These are phyloP conservation scores for Amaranthus hypochondriacus DNA, from an alignment of 148 eudicot genomes.

Conservation along the genomic window DNA sequence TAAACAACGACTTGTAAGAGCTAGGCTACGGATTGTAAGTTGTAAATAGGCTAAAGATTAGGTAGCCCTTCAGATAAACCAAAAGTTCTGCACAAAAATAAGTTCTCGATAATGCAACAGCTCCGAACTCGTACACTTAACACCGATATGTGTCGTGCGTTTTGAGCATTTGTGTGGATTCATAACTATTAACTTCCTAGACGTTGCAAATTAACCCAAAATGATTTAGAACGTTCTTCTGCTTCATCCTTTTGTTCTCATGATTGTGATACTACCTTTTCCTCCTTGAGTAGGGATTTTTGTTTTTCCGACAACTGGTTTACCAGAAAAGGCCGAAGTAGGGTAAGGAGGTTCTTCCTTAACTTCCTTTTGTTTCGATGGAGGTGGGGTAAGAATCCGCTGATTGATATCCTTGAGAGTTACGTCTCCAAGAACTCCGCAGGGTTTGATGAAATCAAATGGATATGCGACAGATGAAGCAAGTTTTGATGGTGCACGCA, in stretches of 20 bases:
- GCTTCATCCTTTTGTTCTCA: constrained; percentile 93
- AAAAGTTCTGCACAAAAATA: constrained; percentile 22
- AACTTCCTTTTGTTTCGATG: constrained; percentile 38
- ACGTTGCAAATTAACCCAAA: constrained; percentile 11
- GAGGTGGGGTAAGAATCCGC: constrained; percentile 67
- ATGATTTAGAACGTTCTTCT: constrained; percentile 16
- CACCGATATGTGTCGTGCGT: constrained; percentile 2
- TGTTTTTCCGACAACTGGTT: constrained; percentile 90
- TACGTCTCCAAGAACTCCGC: constrained; percentile 65
- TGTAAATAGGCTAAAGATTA: constrained; percentile 8
- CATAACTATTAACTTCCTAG: constrained; percentile 4
- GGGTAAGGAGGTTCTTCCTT: constrained; percentile 54
- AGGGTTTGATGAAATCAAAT: constrained; percentile 79
- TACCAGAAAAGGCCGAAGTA: constrained; percentile 87
- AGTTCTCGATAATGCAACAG: background rate
- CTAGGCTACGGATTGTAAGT: constrained; percentile 9
- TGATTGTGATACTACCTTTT: constrained; percentile 91
- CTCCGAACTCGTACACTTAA: background rate
- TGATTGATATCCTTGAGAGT: constrained; percentile 92
- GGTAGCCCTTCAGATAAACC: constrained; percentile 10
- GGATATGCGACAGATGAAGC: constrained; percentile 79
- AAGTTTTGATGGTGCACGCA: constrained; percentile 54
- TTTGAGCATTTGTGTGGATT: constrained; percentile 6
- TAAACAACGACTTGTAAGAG: constrained; percentile 2
- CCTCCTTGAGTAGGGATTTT: constrained; percentile 96